phyloP scores from a whole-genome alignment of 352 stramenopile species.

The Pythium angustatum region DNA sequence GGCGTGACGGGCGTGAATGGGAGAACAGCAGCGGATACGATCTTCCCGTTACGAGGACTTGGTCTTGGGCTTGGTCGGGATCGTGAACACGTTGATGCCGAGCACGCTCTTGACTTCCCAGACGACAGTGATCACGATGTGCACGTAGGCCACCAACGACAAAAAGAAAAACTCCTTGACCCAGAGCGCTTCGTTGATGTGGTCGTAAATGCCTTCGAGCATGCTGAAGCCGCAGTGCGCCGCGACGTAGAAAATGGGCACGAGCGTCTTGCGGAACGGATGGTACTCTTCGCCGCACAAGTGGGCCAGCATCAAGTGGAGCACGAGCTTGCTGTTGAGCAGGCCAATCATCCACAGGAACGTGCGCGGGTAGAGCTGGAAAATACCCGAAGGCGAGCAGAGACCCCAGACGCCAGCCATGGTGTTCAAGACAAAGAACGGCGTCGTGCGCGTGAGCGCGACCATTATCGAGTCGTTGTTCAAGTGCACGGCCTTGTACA shows the following conservation, averaged over 20 bases:
- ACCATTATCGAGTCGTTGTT: conserved; percentile 77
- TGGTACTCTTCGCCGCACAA: conserved; percentile 88
- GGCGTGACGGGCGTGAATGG: too few species aligned
- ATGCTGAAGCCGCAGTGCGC: conserved; percentile 82
- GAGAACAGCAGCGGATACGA: too few species aligned
- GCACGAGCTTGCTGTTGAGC: conserved; percentile 87
- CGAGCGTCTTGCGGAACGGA: conserved; percentile 88
- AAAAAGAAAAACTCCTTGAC: conserved; percentile 90
- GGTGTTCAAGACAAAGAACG: conserved; percentile 75
- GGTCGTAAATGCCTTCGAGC: conserved; percentile 79
- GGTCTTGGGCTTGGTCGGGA: conserved; percentile 38
- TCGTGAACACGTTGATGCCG: conserved; percentile 80
- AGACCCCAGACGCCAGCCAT: conserved; percentile 70
- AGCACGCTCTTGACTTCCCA: conserved; percentile 88
- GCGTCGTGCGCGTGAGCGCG: conserved; percentile 72
- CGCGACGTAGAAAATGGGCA: conserved; percentile 89
- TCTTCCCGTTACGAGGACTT: too few species aligned
- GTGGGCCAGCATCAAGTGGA: conserved; percentile 89
- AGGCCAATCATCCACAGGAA: conserved; percentile 89
- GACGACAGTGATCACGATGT: conserved; percentile 87
- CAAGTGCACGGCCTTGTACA: conserved; percentile 64
- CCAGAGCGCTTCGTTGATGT: conserved; percentile 80
- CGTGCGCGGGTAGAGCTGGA: conserved; percentile 67
- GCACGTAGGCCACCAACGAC: conserved; percentile 78
- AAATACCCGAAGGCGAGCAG: conserved; percentile 76